phyloP scores from a whole-genome alignment of 2,329 filamentous ascomycete species.

The Neobulgaria alba region DNA sequence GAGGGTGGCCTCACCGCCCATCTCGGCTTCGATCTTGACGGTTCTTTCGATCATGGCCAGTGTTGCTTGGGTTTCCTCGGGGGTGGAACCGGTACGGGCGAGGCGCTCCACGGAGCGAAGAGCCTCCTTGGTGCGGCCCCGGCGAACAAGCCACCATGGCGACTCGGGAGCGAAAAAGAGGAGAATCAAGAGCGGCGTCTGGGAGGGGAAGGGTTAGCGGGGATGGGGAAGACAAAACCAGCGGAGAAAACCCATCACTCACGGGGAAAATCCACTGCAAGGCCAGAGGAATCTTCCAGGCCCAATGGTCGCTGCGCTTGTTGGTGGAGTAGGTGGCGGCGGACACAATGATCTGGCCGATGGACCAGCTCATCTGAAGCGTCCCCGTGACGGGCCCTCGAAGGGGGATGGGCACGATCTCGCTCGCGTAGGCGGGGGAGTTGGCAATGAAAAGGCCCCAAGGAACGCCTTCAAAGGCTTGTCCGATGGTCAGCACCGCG shows the following conservation, averaged over 20 bases:
- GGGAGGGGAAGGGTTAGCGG: neutral
- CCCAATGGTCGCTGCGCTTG: constrained; percentile 5
- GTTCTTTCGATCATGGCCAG: constrained; percentile 53
- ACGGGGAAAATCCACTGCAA: constrained; percentile 39
- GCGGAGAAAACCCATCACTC: neutral
- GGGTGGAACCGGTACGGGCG: constrained; percentile 31
- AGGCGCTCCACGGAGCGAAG: constrained; percentile 40
- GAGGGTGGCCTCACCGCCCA: constrained; percentile 36
- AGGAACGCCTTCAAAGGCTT: constrained; percentile 52
- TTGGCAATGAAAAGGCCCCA: constrained; percentile 62
- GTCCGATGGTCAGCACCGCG: constrained; percentile 39
- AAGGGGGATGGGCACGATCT: constrained; percentile 51
- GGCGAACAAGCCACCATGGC: constrained; percentile 40
- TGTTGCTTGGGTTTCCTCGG: constrained; percentile 28
- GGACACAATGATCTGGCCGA: constrained; percentile 52
- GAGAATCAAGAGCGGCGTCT: constrained; percentile 40
- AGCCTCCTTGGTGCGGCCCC: constrained; percentile 33
- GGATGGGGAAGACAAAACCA: too few relatives aligned
- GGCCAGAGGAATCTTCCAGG: constrained; percentile 39
- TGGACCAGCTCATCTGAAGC: constrained; percentile 59
- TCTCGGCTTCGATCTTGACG: constrained; percentile 42
- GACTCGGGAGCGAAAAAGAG: constrained; percentile 38
- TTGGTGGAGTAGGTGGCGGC: constrained; percentile 43
- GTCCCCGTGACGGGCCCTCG: constrained; percentile 51
- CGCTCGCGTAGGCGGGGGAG: constrained; percentile 52